Base-by-base conservation (phyloP, 306 rosid species). In the Cajanus cajan region DNA sequence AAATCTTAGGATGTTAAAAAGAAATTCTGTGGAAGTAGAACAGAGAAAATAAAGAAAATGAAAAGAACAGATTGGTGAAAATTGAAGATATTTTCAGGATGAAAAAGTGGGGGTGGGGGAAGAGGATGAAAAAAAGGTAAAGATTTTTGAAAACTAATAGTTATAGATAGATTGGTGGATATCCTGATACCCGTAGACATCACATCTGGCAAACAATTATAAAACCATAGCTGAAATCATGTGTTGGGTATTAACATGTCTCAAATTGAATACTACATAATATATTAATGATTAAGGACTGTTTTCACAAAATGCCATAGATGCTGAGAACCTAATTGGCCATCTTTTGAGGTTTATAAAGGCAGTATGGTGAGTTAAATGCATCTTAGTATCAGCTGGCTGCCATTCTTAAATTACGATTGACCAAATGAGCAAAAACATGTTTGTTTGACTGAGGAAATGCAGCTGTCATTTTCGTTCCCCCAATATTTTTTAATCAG, bases 111-210 rank as follows among this genome's bases (percentile, higher is more conserved):
- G 18, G n/a, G 7, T 34, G 45, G 4, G 43, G n/a, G 18, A 48
- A 18, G 68, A n/a, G 41, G 21, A 37, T 9, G 28, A 65, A n/a
- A 18, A 74, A 15, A 31, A 57, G 14, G 25, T 31, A 14, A 58
- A 44, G 41, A 19, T 28, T 61, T 69, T 68, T 68, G 1, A 76
- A 47, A 48, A 24, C 39, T 76, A 44, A 7, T 40, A 59, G 31
- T 25, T 11, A 33, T 70, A 50, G 73, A 33, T 81, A 61, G 65
- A 55, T 68, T 15, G 43, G 13, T 68, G 58, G 81, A 39, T 76
- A 52, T 28, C 39, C 15, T 4, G 40, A 22, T 18, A 33, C 15
- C 10, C 65, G 54, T 63, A n/a, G n/a, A 45, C 73, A 33, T 74
- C 34, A 39, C 14, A 66, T 39, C 24, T 67, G 67, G 54, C 43